These are phyloP conservation scores for Hypericum androsaemum DNA, from an alignment of 345 rosid genomes.

Conservation along the genomic window DNA sequence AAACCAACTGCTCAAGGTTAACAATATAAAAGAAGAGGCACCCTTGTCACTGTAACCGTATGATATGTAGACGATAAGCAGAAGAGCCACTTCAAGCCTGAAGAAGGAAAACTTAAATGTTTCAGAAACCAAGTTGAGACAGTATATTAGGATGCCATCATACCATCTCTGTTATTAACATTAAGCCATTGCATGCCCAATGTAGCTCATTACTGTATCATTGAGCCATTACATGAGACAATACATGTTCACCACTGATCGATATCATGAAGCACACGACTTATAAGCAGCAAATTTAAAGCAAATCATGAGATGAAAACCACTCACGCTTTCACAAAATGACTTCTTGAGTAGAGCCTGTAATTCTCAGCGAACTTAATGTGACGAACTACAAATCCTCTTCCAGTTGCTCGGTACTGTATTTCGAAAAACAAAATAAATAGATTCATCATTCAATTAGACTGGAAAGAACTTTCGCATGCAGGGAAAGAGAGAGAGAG, in stretches of 20 bases:
- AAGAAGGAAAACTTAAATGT: conserved; percentile 12
- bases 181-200: too few species aligned
- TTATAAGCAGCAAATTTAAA: background rate
- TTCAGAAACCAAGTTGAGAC: conserved; percentile 1
- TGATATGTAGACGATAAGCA: conserved; percentile 85
- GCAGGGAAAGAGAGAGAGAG: conserved; percentile 1
- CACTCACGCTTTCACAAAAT: conserved; percentile 94
- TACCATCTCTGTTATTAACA: too few species aligned
- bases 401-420: conserved; percentile 97
- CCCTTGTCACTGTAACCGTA: conserved; percentile 78
- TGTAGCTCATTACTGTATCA: too few species aligned
- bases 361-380: conserved; percentile 96
- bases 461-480: background rate
- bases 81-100: conserved; percentile 96
- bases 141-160: too few species aligned
- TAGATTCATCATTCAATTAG: conserved; percentile 10
- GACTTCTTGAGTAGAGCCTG: conserved; percentile 96
- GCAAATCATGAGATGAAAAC: background rate
- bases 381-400: conserved; percentile 97
- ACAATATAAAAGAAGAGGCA: conserved; percentile 58
- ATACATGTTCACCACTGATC: too few species aligned
- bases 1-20: conserved; percentile 95
- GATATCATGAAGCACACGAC: background rate
- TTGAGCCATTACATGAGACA: too few species aligned
- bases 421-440: conserved; percentile 12